These are phyloP conservation scores for Aspergillus heteromorphus DNA, from an alignment of 495 filamentous ascomycete species.

Conservation along the genomic window DNA sequence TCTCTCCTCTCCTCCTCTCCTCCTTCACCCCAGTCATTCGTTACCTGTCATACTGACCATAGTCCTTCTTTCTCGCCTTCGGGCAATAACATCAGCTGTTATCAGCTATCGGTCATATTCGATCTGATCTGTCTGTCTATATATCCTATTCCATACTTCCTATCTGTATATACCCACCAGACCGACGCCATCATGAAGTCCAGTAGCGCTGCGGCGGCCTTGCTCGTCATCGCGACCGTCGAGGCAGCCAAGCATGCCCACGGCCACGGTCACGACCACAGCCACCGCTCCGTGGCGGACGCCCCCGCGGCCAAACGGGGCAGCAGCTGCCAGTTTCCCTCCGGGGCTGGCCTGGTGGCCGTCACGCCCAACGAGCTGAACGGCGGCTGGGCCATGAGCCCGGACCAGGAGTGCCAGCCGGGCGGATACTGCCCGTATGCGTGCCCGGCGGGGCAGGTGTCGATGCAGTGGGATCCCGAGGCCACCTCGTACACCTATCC, in stretches of 20 bases:
- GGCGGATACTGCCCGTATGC: slow-evolving; percentile 75
- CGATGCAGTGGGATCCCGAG: slow-evolving; percentile 72
- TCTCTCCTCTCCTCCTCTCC: slow-evolving; percentile 12
- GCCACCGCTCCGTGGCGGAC: slow-evolving; percentile 16
- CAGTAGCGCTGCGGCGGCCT: slow-evolving; percentile 24
- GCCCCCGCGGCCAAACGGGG: slow-evolving; percentile 34
- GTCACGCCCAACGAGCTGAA: slow-evolving; percentile 62
- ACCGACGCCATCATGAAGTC: slow-evolving; percentile 29
- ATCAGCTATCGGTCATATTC: background rate
- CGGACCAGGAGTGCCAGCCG: slow-evolving; percentile 63
- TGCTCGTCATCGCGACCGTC: slow-evolving; percentile 60
- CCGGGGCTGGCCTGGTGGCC: slow-evolving; percentile 60
- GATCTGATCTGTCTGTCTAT: background rate
- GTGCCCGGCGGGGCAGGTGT: slow-evolving; percentile 69
- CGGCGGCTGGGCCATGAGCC: slow-evolving; percentile 79
- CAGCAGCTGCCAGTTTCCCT: slow-evolving; percentile 60
- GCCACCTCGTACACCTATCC: slow-evolving; percentile 65
- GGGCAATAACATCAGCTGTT: background rate
- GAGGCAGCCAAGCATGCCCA: slow-evolving; percentile 35
- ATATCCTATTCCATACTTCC: background rate
- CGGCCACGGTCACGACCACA: slow-evolving; percentile 28
- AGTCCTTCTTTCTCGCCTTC: slow-evolving; percentile 14
- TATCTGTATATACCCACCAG: background rate
- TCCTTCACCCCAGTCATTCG: slow-evolving; percentile 21
- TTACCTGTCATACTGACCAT: slow-evolving; percentile 13